A percentile compares a stretch with the other conserved stretches of the same genome.
Conservation (phyloP, 139 green algal species). For the Picochlorum sp. region DNA sequence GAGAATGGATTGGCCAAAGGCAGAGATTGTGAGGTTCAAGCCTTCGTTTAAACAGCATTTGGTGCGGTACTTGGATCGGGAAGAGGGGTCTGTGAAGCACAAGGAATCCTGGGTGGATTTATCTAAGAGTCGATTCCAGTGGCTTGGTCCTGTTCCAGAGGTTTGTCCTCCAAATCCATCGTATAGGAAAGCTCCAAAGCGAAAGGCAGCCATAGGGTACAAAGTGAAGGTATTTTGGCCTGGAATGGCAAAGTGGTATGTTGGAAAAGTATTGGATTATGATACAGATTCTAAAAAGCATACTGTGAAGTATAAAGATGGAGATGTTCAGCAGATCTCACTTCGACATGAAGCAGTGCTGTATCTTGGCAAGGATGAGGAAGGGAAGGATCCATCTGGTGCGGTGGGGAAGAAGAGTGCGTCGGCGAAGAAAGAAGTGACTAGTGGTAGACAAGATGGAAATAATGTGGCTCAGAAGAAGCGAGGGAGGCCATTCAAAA, state of each 20-base stretch:
- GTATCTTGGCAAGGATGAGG: slow-evolving; percentile 17
- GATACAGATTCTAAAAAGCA: slow-evolving; percentile 33
- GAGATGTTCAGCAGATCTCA: slow-evolving; percentile 36
- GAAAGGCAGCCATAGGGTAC: slow-evolving; percentile 27
- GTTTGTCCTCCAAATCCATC: slow-evolving; percentile 38
- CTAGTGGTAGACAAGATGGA: background rate
- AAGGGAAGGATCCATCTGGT: background rate
- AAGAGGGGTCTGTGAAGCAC: slow-evolving; percentile 13
- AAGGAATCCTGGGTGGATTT: slow-evolving; percentile 39
- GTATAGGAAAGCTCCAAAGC: slow-evolving; percentile 3
- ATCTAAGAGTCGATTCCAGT: slow-evolving; percentile 38
- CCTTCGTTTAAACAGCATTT: slow-evolving; percentile 21
- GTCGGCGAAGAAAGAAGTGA: background rate
- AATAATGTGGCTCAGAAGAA: background rate
- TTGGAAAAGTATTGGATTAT: slow-evolving; percentile 38
- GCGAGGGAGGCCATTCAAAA: background rate
- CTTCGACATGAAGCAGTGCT: slow-evolving; percentile 50
- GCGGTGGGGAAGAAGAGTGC: background rate
- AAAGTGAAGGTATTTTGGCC: slow-evolving; percentile 52
- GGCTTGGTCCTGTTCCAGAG: slow-evolving; percentile 15
- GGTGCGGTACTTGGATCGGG: slow-evolving; percentile 23
- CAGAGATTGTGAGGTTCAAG: slow-evolving; percentile 12
- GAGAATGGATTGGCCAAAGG: slow-evolving; percentile 30
- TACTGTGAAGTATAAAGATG: slow-evolving; percentile 48
- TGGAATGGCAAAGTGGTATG: slow-evolving; percentile 50